Percentiles rank a stretch among this genome's conserved stretches.
phyloP scores from a whole-genome alignment of 371 early-diverging fungal genomes.

The Basidiobolus meristosporus region DNA sequence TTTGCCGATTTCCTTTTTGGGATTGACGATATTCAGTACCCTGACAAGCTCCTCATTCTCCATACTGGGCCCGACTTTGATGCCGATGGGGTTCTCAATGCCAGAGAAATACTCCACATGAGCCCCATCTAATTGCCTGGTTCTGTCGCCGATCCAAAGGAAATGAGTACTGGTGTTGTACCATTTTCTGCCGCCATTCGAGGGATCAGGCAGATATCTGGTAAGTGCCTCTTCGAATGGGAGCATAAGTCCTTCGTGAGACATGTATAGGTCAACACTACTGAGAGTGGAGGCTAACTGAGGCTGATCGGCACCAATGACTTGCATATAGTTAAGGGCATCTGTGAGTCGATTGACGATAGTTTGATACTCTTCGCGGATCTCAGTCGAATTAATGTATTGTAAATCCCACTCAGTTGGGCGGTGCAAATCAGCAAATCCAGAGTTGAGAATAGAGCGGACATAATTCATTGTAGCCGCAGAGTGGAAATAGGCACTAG shows the following conservation, averaged over 20 bases:
- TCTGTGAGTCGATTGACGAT: slow-evolving; percentile 74
- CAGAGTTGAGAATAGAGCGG: slow-evolving; percentile 50
- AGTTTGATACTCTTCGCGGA: slow-evolving; percentile 69
- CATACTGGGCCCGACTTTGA: slow-evolving; percentile 89
- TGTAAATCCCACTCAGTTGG: slow-evolving; percentile 78
- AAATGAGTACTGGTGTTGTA: slow-evolving; percentile 72
- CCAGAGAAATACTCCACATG: slow-evolving; percentile 94
- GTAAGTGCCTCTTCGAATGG: slow-evolving; percentile 82
- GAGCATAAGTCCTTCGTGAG: slow-evolving; percentile 85
- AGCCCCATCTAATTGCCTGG: slow-evolving; percentile 84
- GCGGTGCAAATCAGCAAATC: slow-evolving; percentile 53
- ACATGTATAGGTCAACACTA: slow-evolving; percentile 80
- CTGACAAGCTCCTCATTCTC: slow-evolving; percentile 62
- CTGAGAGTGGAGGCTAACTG: slow-evolving; percentile 14
- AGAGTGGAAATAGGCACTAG: slow-evolving; percentile 87
- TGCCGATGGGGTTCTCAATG: slow-evolving; percentile 86
- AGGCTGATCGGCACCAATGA: slow-evolving; percentile 46
- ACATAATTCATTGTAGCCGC: slow-evolving; percentile 93
- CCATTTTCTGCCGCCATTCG: slow-evolving; percentile 17
- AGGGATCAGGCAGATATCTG: slow-evolving; percentile 22
- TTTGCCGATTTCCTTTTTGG: slow-evolving; percentile 69
- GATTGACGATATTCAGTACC: slow-evolving; percentile 70
- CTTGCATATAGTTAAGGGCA: slow-evolving; percentile 80
- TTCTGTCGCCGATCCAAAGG: slow-evolving; percentile 96
- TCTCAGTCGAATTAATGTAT: slow-evolving; percentile 64